A percentile compares a stretch with the other conserved stretches of the same genome.
Conservation (phyloP, 345 rosid genomes). For the Eucalyptus lansdowneana region DNA sequence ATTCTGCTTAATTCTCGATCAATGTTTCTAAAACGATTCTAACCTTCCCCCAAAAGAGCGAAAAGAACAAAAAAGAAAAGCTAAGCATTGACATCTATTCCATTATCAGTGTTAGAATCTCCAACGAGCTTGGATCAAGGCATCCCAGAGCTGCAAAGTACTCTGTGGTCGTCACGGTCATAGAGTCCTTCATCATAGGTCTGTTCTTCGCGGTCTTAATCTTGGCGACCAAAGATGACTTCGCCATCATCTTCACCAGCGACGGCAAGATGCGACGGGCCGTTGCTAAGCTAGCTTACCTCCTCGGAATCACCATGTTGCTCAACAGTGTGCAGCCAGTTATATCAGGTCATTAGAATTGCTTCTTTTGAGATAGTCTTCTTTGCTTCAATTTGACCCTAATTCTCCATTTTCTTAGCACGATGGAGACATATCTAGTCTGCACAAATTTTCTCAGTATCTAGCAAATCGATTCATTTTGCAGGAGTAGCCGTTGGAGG, state of each 20-base stretch:
- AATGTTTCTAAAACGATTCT: background rate
- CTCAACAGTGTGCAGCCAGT: constrained; percentile 85
- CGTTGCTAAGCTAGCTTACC: constrained; percentile 52
- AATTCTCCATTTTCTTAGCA: background rate
- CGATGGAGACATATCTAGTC: background rate
- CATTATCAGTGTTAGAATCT: constrained; percentile 53
- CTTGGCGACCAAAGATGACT: constrained; percentile 39
- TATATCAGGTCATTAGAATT: constrained; percentile 48
- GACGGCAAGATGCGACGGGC: constrained; percentile 47
- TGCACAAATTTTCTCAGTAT: background rate
- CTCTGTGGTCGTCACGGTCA: constrained; percentile 43
- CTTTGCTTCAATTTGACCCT: background rate
- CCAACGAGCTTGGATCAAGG: constrained; percentile 87
- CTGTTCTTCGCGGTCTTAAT: constrained; percentile 30
- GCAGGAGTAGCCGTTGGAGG: constrained; percentile 95
- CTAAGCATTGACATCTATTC: background rate
- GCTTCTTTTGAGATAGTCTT: background rate
- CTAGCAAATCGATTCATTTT: no score
- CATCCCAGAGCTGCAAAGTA: constrained; percentile 88
- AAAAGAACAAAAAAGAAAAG: background rate
- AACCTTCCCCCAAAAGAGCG: background rate
- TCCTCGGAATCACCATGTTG: constrained; percentile 73
- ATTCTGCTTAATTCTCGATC: background rate
- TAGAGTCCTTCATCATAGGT: constrained; percentile 63
- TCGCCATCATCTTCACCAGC: constrained; percentile 57